Evolutionary conservation across 164 flowering plant genomes (phyloP), one percentile per base, ranked within the genome.

Genomic region (Magnolia sinica): DNA sequence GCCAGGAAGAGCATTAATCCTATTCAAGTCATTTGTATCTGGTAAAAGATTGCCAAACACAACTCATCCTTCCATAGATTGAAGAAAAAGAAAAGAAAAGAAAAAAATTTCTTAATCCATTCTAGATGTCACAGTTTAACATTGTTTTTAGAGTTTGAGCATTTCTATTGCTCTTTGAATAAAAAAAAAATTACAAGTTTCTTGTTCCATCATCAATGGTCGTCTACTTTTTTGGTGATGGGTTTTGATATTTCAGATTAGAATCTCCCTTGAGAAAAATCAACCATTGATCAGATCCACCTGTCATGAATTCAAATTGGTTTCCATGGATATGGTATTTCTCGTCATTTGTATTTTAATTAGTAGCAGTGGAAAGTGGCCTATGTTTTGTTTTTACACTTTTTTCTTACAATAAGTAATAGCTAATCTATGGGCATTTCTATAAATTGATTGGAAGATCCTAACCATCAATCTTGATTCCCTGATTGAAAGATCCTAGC

Each of bases 1-100:
- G 80, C 99, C 99, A 11, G 83, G 92, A 79, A 89, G 98, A 79
- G 97, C 99, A 31, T 78, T 96, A 80, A 91, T 87, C 70, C 82
- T 96, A 45, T 96, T 96, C 86, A 83, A 85, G 71, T 82, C 92
- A 74, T 91, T 96, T 76, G 86, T 96, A 0, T 87, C 76, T 2
- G 92, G 94, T 31, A 80, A 87, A 71, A 87, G 96, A 82, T 79
- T 94, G 83, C 99, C 97, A 9, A 91, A 84, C 61, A 78, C 87
- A 58, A 91, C 96, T 0, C 82, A 61, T 27, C 85, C 87, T 72
- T 74, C 93, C 29, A 81, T 87, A 9, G 76, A 73, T 18, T 72
- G 71, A 67, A 22, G 52, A 58, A 2, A 55, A 16, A 11, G 10
- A 55, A 55, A 11, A 11, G 18, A 55, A 16, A 55, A 55, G 61